phyloP scores from a whole-genome alignment of 2,329 filamentous ascomycete genomes.

The Phialophora tarda region DNA sequence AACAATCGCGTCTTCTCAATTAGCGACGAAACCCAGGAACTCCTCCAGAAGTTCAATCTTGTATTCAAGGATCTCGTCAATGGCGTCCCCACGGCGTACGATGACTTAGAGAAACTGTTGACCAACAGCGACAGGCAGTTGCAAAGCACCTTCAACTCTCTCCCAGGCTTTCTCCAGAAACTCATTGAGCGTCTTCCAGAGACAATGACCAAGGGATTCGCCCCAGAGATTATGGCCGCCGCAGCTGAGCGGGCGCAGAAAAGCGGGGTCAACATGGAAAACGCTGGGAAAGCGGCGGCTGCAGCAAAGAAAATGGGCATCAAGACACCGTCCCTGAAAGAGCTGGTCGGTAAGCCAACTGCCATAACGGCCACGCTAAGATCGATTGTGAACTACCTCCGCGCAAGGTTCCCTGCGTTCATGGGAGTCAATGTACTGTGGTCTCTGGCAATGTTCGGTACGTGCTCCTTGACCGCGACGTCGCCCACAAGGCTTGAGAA shows the following conservation, averaged over 20 bases:
- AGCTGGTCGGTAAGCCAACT: slow-evolving; percentile 84
- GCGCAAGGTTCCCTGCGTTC: slow-evolving; percentile 85
- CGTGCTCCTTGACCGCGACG: slow-evolving; percentile 46
- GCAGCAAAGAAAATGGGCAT: slow-evolving; percentile 70
- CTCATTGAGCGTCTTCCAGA: slow-evolving; percentile 82
- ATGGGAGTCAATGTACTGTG: slow-evolving; percentile 90
- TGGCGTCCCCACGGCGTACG: slow-evolving; percentile 90
- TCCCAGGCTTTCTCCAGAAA: slow-evolving; percentile 82
- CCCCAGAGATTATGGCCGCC: slow-evolving; percentile 79
- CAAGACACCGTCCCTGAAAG: slow-evolving; percentile 73
- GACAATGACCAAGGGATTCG: slow-evolving; percentile 76
- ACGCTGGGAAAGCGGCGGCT: slow-evolving; percentile 57
- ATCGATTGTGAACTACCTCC: slow-evolving; percentile 88
- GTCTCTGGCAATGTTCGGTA: slow-evolving; percentile 85
- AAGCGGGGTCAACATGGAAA: slow-evolving; percentile 66
- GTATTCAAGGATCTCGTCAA: slow-evolving; percentile 91
- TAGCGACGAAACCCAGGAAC: slow-evolving; percentile 79
- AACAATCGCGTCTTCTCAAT: slow-evolving; percentile 87
- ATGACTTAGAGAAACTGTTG: slow-evolving; percentile 77
- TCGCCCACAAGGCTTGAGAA: background rate
- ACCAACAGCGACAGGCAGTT: slow-evolving; percentile 68
- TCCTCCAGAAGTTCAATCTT: slow-evolving; percentile 82
- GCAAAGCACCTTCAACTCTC: slow-evolving; percentile 66
- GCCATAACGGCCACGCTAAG: slow-evolving; percentile 81
- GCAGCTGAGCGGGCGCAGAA: slow-evolving; percentile 69